Conservation (phyloP, 768 basidiomycete genomes). For the Russula dissimulans region DNA sequence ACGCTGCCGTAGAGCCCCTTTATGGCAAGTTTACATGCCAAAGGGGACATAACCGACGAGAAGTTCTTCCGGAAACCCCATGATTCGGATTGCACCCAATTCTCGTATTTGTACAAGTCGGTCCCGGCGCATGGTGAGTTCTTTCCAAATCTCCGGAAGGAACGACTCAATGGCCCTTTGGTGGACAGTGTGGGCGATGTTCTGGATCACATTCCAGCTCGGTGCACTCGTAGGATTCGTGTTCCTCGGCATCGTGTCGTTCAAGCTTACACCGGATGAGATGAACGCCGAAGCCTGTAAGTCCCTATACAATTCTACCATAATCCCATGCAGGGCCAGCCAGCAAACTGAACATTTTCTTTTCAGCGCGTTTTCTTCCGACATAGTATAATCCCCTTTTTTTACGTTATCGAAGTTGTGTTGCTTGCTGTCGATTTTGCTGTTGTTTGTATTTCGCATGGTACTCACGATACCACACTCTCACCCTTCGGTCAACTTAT, state of each 20-base stretch:
- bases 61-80: conserved; percentile 92
- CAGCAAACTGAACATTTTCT: not conserved
- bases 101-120: conserved; percentile 60
- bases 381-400: not conserved
- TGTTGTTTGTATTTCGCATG: too few species aligned
- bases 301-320: conserved; percentile 16
- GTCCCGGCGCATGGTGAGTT: conserved; percentile 63
- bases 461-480: too few species aligned
- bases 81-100: conserved; percentile 89
- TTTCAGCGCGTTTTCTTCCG: conserved; percentile 7
- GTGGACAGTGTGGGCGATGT: conserved; percentile 65
- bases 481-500: too few species aligned
- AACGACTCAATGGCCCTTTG: not conserved
- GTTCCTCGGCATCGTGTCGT: conserved; percentile 71
- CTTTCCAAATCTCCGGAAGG: not conserved
- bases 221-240: conserved; percentile 68
- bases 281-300: conserved; percentile 70
- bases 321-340: not conserved
- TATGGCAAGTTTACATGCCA: not conserved
- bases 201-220: conserved; percentile 79
- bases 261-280: conserved; percentile 51
- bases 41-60: conserved; percentile 93
- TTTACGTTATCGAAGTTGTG: too few species aligned
- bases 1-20: not conserved
- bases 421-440: too few species aligned